Evolutionary conservation across 345 rosid species (phyloP), one percentile per base, ranked within the genome.

Genomic region (Populus deltoides): DNA sequence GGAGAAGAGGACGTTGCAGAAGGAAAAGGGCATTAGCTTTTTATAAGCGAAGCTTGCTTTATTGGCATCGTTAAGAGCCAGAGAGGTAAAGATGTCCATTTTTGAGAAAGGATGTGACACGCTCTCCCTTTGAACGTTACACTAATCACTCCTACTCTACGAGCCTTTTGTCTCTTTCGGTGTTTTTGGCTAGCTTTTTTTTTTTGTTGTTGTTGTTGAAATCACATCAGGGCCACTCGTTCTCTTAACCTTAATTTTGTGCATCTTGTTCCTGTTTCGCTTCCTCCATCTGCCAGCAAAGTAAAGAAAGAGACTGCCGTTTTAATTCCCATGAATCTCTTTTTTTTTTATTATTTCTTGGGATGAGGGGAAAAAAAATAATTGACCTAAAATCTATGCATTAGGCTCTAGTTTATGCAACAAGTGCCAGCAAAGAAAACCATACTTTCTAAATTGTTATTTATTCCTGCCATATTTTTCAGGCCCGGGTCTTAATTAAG

Each of bases 1-100:
- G 12, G 62, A n/a, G 27, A 1, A 51, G 83, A 76, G 38, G 84
- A 73, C 79, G 87, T 86, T 87, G 86, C 87, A 75, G 87, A 73
- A 35, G 63, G 72, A 73, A 87, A 86, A 84, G 83, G 89, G 86
- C 67, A 72, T 24, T 66, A 55, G 86, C 77, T 76, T 80, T 80
- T 67, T 73, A 55, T 43, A 36, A 35, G 71, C 75, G 71, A 17
- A 38, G 17, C 39, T 65, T 25, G 27, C 69, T 77, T 62, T 38
- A 36, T 39, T 59, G 25, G 24, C 33, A 75, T 70, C 36, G 76
- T 25, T 41, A 47, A 65, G 81, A 63, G 53, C 66, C 53, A 65
- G 66, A 47, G 61, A 38, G 39, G 77, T 68, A 38, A n/a, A 39
- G 66, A 29, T 68, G 43, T n/a, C 27, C 29, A 59, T 43, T 59